phyloP scores from a whole-genome alignment of 495 filamentous ascomycete genomes.

The Penicillium parvum region DNA sequence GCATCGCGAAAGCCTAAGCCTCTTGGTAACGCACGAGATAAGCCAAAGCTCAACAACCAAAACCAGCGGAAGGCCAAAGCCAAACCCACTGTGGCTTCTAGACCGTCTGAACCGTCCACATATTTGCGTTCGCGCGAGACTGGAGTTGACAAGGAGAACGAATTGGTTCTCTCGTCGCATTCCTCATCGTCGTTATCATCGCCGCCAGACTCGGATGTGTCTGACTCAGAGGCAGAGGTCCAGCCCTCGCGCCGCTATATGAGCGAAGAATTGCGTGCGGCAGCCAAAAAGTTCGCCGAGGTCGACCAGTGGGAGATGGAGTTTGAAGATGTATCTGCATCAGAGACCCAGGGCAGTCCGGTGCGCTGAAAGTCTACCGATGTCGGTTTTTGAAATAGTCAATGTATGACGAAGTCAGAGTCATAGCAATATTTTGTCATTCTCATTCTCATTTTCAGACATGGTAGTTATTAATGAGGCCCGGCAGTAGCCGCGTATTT shows the following conservation, averaged over 20 bases:
- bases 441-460: too few relatives aligned
- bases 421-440: too few relatives aligned
- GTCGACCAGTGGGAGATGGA: conserved; percentile 71
- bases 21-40: conserved; percentile 9
- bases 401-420: conserved; percentile 14
- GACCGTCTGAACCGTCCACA: conserved; percentile 1
- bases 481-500: conserved; percentile 5
- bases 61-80: conserved; percentile 9
- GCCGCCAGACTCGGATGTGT: conserved; percentile 31
- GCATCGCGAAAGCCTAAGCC: conserved; percentile 16
- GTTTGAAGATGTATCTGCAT: conserved; percentile 55
- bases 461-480: too few relatives aligned
- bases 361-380: neutral
- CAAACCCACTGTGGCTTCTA: conserved; percentile 3
- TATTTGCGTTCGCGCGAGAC: conserved; percentile 12
- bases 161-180: conserved; percentile 26
- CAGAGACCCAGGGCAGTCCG: conserved; percentile 19
- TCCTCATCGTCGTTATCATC: conserved; percentile 41
- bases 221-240: conserved; percentile 23
- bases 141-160: conserved; percentile 32
- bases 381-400: conserved; percentile 15
- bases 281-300: conserved; percentile 57
- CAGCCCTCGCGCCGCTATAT: conserved; percentile 15
- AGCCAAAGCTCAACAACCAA: conserved; percentile 14
- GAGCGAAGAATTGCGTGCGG: conserved; percentile 37